Evolutionary conservation across 495 filamentous ascomycete genomes (phyloP), one percentile per base, ranked within the genome.

Genomic region (Daldinia loculata): DNA sequence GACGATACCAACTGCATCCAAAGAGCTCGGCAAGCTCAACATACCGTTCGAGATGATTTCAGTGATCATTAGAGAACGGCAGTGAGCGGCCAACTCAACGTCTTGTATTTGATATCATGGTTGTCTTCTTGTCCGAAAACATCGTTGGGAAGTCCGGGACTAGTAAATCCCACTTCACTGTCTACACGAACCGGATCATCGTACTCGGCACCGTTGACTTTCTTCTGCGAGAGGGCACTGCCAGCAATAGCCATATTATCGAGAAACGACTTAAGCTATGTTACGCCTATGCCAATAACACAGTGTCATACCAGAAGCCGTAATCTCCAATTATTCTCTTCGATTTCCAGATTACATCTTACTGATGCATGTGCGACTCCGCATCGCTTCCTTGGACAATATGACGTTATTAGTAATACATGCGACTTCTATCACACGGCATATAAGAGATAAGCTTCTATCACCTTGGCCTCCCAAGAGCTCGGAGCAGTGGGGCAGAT

Each of bases 41-140:
- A 89, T 88, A 41, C 87, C 88, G 53, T 87, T 84, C 41, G 81
- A 84, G n/a, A 90, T 84, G 29, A 86, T 88, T 74, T 90, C 88
- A 1, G 88, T 86, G 39, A 90, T 87, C 87, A 90, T 89, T 38
- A 90, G 70, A 90, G 70, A 22, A 86, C 79, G 5, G 84, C 82
- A 14, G 85, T 84, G 52, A 84, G 78, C 48, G 78, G 77, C 87
- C 87, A 89, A 22, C 78, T 82, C 51, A 88, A 76, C 0, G 86
- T 88, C 75, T 86, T 87, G 76, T 87, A 89, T 68, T 85, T 79
- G 67, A 89, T 88, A 64, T 85, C 72, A 57, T 85, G 74, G 26
- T 55, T 56, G 1, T 74, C 71, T 56, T 76, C 74, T 24, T 59
- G 24, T 19, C 74, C 74, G 63, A 76, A 76, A 15, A 76, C 74